phyloP scores from a whole-genome alignment of 768 basidiomycete species.

The Galerina sulciceps region DNA sequence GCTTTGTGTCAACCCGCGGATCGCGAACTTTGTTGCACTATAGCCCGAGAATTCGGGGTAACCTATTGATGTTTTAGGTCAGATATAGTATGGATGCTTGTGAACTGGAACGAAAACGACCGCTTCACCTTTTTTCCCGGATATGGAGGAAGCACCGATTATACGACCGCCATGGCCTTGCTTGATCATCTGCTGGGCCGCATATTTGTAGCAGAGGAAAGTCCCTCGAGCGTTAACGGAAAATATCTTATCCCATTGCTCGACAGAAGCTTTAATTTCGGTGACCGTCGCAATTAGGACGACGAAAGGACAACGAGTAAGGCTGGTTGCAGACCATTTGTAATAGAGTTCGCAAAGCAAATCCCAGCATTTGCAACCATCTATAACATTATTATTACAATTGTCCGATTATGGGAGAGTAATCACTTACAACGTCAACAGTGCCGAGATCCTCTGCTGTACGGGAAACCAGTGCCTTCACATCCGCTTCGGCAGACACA shows the following conservation, averaged over 20 bases:
- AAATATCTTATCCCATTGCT: conserved; percentile 45
- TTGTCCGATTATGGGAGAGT: background rate
- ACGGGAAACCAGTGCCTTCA: conserved; percentile 38
- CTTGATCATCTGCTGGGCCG: conserved; percentile 62
- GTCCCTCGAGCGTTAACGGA: conserved; percentile 60
- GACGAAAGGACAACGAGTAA: background rate
- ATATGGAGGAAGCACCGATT: conserved; percentile 45
- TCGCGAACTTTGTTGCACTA: conserved; percentile 38
- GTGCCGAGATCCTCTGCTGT: conserved; percentile 38
- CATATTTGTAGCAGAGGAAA: conserved; percentile 68
- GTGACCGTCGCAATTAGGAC: no score
- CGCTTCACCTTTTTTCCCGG: conserved; percentile 30
- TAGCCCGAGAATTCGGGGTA: conserved; percentile 22
- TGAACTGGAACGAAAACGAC: no score
- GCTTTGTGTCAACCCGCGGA: conserved; percentile 40
- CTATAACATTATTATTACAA: conserved; percentile 12
- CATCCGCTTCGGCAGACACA: conserved; percentile 42
- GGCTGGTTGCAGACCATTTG: conserved; percentile 17
- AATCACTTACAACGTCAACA: conserved; percentile 47
- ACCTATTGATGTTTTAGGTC: background rate
- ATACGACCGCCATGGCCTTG: conserved; percentile 59
- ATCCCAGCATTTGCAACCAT: conserved; percentile 40
- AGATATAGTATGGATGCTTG: no score
- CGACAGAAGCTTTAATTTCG: conserved; percentile 29
- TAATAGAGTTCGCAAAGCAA: conserved; percentile 12